A percentile compares a stretch with the other conserved stretches of the same genome.
Conservation (phyloP, 129 eudicot genomes). For the Pseudognaphalium luteoalbum region DNA sequence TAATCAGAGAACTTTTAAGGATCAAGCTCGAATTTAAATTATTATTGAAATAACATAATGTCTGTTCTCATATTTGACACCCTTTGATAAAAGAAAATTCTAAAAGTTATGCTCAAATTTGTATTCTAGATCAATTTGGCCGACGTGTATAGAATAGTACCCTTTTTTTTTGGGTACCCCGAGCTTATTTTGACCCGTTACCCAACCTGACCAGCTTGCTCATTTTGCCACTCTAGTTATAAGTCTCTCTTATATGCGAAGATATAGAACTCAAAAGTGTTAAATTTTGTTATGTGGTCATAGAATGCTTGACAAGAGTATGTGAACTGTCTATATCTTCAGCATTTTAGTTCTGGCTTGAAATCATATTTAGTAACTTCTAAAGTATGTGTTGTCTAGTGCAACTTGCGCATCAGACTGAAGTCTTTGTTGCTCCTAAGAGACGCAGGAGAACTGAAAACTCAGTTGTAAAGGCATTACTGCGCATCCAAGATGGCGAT, state of each 20-base stretch:
- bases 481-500: conserved; percentile 84
- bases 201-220: background rate
- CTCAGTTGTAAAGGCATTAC: conserved; percentile 52
- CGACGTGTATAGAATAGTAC: background rate
- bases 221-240: background rate
- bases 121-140: background rate
- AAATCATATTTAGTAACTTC: conserved; percentile 8
- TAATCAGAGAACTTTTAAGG: background rate
- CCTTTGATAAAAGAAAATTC: no score
- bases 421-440: conserved; percentile 96
- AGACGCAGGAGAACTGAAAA: conserved; percentile 52
- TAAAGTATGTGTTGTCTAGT: conserved; percentile 51
- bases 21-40: background rate
- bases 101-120: background rate
- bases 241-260: background rate
- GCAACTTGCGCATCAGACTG: conserved; percentile 88
- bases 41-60: background rate
- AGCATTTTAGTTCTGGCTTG: background rate
- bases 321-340: background rate
- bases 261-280: conserved; percentile 7
- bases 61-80: background rate
- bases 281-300: background rate
- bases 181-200: background rate
- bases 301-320: background rate
- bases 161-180: background rate